These are phyloP conservation scores for Rhododendron molle DNA, from an alignment of 148 eudicot species.

Conservation along the genomic window DNA sequence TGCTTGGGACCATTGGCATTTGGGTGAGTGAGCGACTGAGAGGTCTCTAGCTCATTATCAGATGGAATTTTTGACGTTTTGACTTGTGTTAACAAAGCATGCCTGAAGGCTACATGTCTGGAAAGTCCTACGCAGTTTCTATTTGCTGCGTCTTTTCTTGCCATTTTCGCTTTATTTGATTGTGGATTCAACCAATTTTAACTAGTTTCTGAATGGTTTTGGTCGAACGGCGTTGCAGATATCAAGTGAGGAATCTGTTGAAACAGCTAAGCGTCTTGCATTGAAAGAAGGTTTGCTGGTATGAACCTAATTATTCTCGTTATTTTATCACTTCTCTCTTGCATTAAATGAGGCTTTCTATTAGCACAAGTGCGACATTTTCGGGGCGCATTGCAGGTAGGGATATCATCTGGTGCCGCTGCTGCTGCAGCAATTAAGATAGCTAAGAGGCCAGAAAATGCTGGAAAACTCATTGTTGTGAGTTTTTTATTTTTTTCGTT, in stretches of 20 bases:
- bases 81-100: not conserved
- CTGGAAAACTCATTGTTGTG: slow-evolving; percentile 43
- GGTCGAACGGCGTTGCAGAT: slow-evolving; percentile 3
- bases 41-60: not conserved
- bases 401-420: slow-evolving; percentile 94
- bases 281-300: slow-evolving; percentile 48
- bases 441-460: slow-evolving; percentile 85
- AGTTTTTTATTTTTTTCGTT: not conserved
- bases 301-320: slow-evolving; percentile 12
- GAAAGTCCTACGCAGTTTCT: not conserved
- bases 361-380: not conserved
- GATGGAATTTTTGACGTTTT: not conserved
- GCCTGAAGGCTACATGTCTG: not conserved
- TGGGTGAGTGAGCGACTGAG: not conserved
- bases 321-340: not conserved
- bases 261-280: slow-evolving; percentile 42
- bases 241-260: slow-evolving; percentile 63
- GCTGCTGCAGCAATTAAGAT: slow-evolving; percentile 80
- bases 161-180: not conserved
- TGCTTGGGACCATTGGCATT: not conserved
- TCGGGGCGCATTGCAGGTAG: slow-evolving; percentile 41
- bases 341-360: not conserved
- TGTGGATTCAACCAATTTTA: not conserved
- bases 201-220: not conserved
- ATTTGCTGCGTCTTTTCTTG: not conserved